Percentiles rank a stretch among this genome's conserved stretches.
Conservation (phyloP, 345 rosid species). For the Moricandia moricandioides region DNA sequence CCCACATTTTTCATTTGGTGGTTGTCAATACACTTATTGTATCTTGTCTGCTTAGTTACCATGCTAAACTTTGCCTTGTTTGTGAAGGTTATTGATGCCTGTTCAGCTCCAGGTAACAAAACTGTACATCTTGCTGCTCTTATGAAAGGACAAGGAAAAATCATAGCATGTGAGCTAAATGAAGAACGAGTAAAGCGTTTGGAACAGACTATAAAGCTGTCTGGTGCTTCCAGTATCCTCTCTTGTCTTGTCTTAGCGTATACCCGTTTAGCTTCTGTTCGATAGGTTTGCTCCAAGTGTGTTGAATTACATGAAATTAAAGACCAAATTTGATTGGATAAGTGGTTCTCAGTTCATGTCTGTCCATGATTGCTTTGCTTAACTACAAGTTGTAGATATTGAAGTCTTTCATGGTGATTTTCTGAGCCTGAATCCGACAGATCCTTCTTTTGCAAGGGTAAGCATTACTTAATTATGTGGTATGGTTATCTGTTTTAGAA, state of each 20-base stretch:
- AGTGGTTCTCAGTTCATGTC: not conserved
- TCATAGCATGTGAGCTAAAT: conserved; percentile 19
- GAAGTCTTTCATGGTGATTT: conserved; percentile 56
- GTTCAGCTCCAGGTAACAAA: not conserved
- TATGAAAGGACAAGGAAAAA: not conserved
- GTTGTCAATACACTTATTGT: not conserved
- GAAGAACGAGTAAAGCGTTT: conserved; percentile 67
- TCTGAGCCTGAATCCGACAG: conserved; percentile 61
- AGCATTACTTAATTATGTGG: conserved; percentile 1
- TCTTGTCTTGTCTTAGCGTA: not conserved
- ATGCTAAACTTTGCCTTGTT: not conserved
- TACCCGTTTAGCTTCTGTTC: not conserved
- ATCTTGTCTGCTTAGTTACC: not conserved
- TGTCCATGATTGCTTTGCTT: conserved; percentile 32
- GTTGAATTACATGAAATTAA: not conserved
- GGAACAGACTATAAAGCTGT: conserved; percentile 67
- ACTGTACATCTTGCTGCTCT: not conserved
- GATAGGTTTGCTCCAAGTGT: not conserved
- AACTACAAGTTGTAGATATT: conserved; percentile 47
- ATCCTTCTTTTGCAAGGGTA: conserved; percentile 63
- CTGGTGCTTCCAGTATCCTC: conserved; percentile 89
- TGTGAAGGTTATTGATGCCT: not conserved
- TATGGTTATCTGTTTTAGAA: not conserved
- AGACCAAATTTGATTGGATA: not conserved
- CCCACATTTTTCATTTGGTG: not conserved